Evolutionary conservation across 1,139 yeast species (phyloP), one percentile per base, ranked within the genome.

Genomic region (Blastobotrys proliferans): DNA sequence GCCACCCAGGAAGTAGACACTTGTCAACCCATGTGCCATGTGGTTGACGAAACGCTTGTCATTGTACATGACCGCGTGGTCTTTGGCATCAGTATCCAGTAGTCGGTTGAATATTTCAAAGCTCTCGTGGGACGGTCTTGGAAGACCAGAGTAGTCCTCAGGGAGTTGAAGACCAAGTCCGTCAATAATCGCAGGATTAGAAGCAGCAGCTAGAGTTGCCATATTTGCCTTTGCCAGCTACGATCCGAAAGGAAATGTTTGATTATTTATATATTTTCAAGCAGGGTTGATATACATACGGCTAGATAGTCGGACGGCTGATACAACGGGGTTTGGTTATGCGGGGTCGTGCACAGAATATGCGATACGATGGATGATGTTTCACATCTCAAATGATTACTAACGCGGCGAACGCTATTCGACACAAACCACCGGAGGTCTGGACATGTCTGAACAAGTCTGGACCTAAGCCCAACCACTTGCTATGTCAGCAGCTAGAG

Each of bases 21-120:
- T 47, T 9, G 48, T 38, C 27, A 54, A 28, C 8, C 46, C 40
- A 48, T 64, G 67, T 5, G 63, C 58, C 35, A 55, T 31, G 40
- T 61, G 66, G 39, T 63, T 64, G 45, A 61, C 66, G 40, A 56
- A 59, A 42, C 45, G 43, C 9, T 60, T 50, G 36, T 56, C 35
- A 35, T 62, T 54, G 49, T 51, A 61, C 31, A 60, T 45, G 17
- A 60, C 54, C 16, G 56, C 60, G 37, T 52, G 58, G 11, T 49
- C 51, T 20, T 51, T 50, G 40, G 63, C 62, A 45, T 64, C 63
- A 8, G 61, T 63, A 13, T 57, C 45, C 4, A 62, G 41, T 4
- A 59, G 54, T 29, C 56, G 57, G 10, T 44, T 40, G n/a, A 57
- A 50, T 40, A 55, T 57, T 3, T 46, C 40, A 13, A 36, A 43